Base-by-base conservation (phyloP, 495 filamentous ascomycete species). In the Xylaria castorea region DNA sequence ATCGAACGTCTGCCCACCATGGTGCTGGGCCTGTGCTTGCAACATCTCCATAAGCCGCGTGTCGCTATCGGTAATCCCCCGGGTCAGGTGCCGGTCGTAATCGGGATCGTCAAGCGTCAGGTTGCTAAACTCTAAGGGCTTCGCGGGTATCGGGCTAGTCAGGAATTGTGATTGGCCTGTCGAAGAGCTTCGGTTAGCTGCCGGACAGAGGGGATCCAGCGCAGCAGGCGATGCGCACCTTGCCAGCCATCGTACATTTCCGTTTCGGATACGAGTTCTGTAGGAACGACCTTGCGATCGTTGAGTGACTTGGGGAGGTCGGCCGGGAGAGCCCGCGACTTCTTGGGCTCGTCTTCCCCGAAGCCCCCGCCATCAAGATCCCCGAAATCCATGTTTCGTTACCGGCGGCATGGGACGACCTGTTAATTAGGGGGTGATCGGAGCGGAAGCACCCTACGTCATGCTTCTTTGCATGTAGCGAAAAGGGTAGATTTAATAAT, bases 211-310 rank as follows among this genome's bases (percentile, higher is more conserved):
- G 40, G 18, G 25, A 63, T 53, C 34, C 40, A 61, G 40, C 51
- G 34, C 32, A 61, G 34, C 40, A 30, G 50, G 40, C 36, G n/a
- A 79, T 46, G 80, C 84, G 44, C 80, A 97, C 95, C 95, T 91
- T 97, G 94, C 96, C 96, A 99, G 71, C 93, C 97, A 88, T 99
- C 96, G 80, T 98, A 98, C 85, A 97, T 92, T 87, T 98, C 95
- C 32, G 94, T 97, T 85, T 98, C 95, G 9, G 87, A 88, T 34
- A 92, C 87, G 73, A 85, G 79, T 42, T 86, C 82, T 44, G 81
- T 81, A 16, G 83, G 83, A 5, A 87, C 83, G 68, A 86, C 89
- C 79, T 91, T 89, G 66, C 95, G 88, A 83, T 98, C 97, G 76
- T 98, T 92, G 71, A 99, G 86, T 58, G 94, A 95, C 75, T 90